Evolutionary conservation across 495 filamentous ascomycete species (phyloP), one percentile per base, ranked within the genome.

Genomic region (Emericellopsis terricola): DNA sequence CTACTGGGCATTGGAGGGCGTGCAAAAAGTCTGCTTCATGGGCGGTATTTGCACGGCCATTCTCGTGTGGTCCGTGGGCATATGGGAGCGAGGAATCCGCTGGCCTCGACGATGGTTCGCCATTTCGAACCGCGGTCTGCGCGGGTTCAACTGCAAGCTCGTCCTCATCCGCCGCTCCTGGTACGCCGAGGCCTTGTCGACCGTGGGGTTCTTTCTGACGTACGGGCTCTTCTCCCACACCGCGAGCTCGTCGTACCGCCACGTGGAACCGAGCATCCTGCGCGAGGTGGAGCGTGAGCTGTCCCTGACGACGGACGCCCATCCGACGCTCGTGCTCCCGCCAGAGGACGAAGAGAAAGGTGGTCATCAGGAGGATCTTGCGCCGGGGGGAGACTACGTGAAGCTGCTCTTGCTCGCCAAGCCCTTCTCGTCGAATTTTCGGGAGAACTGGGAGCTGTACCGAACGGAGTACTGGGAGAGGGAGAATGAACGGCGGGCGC

Each of bases 361-460:
- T 29, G 76, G 76, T 9, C 71, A 73, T 37, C 81, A 80, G 28
- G 91, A 97, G 49, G 87, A 94, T 47, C 63, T 94, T 34, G 74
- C 83, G 3, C 72, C 78, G 0, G 85, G 87, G 7, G 89, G 89
- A 4, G 83, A 94, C 50, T 78, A 84, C 46, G 71, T 97, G 21
- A 91, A 89, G 47, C 68, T 97, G 15, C 61, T 97, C 14, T 64
- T 97, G 9, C 66, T 94, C 24, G 85, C 89, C 4, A 97, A 97
- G 53, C 81, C 85, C 0, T 97, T 97, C 43, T 86, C 82, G 8
- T 77, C 91, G 0, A 80, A 80, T 34, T 96, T 97, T 48, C 71
- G 89, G n/a, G 83, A 93, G 47, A 92, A 91, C 39, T 97, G 89
- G 89, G 89, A 97, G 45, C 52, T 84, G 3, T 97, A 87, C 52